phyloP scores from a whole-genome alignment of 2,329 filamentous ascomycete genomes.

The Penicillium sp. region DNA sequence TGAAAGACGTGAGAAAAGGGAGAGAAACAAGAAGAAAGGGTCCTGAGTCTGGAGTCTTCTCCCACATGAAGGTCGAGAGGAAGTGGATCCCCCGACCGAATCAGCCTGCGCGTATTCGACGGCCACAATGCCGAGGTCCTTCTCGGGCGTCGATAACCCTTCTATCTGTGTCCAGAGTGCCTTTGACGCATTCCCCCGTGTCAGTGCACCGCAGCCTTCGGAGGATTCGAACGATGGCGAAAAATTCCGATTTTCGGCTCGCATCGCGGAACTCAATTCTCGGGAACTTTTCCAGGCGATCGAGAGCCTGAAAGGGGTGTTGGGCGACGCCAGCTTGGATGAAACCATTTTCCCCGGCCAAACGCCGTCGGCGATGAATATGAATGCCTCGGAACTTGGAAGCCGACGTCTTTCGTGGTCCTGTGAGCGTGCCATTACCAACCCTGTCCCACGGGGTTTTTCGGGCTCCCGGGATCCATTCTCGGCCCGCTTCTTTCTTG shows the following conservation, averaged over 20 bases:
- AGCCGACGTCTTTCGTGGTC: constrained; percentile 17
- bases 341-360: constrained; percentile 17
- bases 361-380: constrained; percentile 21
- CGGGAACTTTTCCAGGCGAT: neutral
- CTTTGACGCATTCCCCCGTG: neutral
- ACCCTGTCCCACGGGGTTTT: constrained; percentile 3
- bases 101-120: constrained; percentile 24
- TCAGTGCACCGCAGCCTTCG: neutral
- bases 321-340: neutral
- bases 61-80: constrained; percentile 35
- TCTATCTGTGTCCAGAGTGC: neutral
- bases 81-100: constrained; percentile 37
- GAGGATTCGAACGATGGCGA: constrained; percentile 1
- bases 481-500: neutral
- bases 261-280: neutral
- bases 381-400: constrained; percentile 30
- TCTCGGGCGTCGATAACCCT: constrained; percentile 13
- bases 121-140: constrained; percentile 36
- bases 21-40: constrained; percentile 8
- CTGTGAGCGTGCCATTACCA: constrained; percentile 6
- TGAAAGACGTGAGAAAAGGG: constrained; percentile 5
- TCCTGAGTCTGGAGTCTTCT: constrained; percentile 23
- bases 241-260: constrained; percentile 13
- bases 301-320: neutral
- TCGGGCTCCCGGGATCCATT: constrained; percentile 3